Base-by-base conservation (phyloP, 2,329 filamentous ascomycete species). In the Arthroderma sp. region DNA sequence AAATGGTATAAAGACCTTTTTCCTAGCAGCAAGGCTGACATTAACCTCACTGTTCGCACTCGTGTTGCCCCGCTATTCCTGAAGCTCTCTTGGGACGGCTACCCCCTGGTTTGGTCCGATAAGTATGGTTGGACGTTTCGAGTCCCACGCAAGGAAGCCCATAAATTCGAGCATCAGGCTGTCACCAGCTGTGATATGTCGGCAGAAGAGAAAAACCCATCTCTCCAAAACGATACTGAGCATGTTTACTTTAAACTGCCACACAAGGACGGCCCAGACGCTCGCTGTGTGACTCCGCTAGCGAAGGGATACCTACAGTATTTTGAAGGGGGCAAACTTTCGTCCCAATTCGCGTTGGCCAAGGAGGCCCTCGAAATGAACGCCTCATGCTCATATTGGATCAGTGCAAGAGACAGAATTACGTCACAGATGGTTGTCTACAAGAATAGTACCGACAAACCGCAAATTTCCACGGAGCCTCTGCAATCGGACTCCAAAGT, bases 311-410 rank as follows among this genome's bases (percentile, higher is more conserved):
- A 96, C 55, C 69, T 94, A 46, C 64, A 79, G 42, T 95, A 93
- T 60, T 96, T 98, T 56, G 91, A 98, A 56, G 84, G 83, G 32
- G 89, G 87, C 0, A 85, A 75, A 0, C 68, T 98, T 3, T 85
- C 86, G 0, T 96, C 89, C 0, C 83, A 94, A 61, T 96, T 83
- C 56, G 62, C 79, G 0, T 89, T 95, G 56, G 91, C 91, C 0
- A 96, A 93, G 58, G 87, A 94, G 61, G 91, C 93, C 0, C 69
- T 98, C 37, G 84, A 96, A 55, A 98, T 98, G 91, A 98, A 98
- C 55, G 87, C 91, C 0, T 94, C 87, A 0, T 98, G 93, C 60
- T 96, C 89, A 0, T 98, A 98, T 64, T 98, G 93, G 91, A 96
- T 98, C 55, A 94, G 86, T 56, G 88, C 91, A 10, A 77, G 91